Evolutionary conservation across 1,284 basidiomycete genomes (phyloP).

Genomic region (Exsudoporus floridanus): DNA sequence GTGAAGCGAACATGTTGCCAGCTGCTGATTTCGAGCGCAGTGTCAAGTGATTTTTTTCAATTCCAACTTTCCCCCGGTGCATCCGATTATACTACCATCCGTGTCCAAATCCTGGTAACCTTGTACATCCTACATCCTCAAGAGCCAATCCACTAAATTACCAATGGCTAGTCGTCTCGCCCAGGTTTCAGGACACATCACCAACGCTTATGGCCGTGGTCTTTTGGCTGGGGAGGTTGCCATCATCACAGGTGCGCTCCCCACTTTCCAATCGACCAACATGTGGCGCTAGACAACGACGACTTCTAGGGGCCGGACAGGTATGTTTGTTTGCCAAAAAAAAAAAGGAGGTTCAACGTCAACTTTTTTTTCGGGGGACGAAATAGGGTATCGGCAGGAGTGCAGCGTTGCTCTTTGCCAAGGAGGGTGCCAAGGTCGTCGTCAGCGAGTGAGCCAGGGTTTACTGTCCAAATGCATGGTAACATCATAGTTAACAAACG

Average conservation of each 20-base stretch:
- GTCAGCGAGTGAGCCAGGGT: slow-evolving; percentile 65
- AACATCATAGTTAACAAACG: slow-evolving; percentile 1
- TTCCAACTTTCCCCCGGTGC: too few relatives aligned
- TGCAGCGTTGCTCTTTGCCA: slow-evolving; percentile 75
- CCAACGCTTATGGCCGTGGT: slow-evolving; percentile 58
- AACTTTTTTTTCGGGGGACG: background rate
- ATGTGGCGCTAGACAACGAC: background rate
- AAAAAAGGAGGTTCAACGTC: too few relatives aligned
- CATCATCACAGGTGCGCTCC: slow-evolving; percentile 72
- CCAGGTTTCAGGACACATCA: slow-evolving; percentile 70
- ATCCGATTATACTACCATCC: too few relatives aligned
- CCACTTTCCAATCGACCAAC: background rate
- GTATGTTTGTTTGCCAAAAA: slow-evolving; percentile 35
- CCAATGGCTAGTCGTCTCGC: slow-evolving; percentile 61
- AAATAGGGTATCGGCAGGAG: slow-evolving; percentile 72
- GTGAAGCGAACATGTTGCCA: too few relatives aligned
- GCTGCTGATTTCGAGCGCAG: background rate
- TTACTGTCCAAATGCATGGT: background rate
- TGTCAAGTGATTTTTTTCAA: background rate
- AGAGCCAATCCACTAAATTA: background rate
- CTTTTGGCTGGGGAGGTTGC: slow-evolving; percentile 77
- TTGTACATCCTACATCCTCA: background rate
- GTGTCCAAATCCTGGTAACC: background rate
- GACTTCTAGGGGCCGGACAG: slow-evolving; percentile 65
- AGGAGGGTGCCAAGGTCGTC: slow-evolving; percentile 85